Evolutionary conservation across 495 filamentous ascomycete species (phyloP).

Genomic region (Trichoderma reesei): DNA sequence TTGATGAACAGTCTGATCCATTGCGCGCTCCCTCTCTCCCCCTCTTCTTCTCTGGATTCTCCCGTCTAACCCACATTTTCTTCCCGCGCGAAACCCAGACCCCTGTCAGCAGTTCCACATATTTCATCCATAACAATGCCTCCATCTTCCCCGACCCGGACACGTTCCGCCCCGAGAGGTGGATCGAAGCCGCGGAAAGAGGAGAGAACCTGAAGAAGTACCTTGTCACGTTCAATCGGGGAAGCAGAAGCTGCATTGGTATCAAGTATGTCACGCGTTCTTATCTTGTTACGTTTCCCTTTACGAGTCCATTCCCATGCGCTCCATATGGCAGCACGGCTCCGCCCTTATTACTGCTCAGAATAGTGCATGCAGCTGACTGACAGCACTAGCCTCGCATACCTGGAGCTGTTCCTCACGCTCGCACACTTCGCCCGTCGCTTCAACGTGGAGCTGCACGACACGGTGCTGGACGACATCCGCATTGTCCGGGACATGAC

Average conservation of each 20-base stretch:
- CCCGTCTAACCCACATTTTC: neutral
- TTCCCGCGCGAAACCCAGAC: neutral
- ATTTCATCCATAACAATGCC: conserved; percentile 26
- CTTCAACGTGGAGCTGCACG: neutral
- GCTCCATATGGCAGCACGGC: too few species aligned
- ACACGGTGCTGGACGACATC: neutral
- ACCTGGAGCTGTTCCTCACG: neutral
- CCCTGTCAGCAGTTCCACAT: conserved; percentile 15
- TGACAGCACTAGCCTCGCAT: neutral
- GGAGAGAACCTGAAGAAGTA: conserved; percentile 22
- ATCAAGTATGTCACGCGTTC: neutral
- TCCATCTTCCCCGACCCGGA: conserved; percentile 28
- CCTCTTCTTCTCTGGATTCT: neutral
- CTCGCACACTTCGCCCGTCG: neutral
- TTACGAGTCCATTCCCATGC: neutral
- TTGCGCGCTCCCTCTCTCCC: neutral
- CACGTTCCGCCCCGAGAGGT: conserved; percentile 33
- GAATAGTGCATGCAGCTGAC: neutral
- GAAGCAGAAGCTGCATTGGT: conserved; percentile 30
- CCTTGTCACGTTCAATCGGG: conserved; percentile 32
- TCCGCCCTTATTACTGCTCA: too few species aligned
- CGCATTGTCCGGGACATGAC: neutral
- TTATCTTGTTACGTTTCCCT: neutral
- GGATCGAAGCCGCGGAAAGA: conserved; percentile 20
- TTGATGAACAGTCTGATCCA: neutral